Conservation (phyloP, 2,329 filamentous ascomycete genomes). For the Trichophyton schoenleinii region DNA sequence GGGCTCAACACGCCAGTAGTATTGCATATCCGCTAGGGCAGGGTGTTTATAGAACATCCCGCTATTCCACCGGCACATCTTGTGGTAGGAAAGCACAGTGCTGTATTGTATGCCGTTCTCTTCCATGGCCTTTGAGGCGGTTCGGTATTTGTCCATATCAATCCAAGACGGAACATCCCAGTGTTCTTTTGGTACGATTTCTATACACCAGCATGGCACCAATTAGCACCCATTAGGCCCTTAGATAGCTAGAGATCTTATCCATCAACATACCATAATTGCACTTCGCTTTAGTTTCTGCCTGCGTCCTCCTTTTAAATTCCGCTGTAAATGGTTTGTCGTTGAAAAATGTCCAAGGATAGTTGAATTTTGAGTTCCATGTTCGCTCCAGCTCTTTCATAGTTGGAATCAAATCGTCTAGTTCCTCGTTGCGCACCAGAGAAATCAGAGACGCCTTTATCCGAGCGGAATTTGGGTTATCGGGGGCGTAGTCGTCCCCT, state of each 20-base stretch:
- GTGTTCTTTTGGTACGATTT: conserved; percentile 85
- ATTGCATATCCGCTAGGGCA: conserved; percentile 66
- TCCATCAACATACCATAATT: conserved; percentile 52
- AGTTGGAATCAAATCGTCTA: conserved; percentile 68
- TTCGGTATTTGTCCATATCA: conserved; percentile 69
- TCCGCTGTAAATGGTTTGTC: conserved; percentile 86
- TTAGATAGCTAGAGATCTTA: not conserved
- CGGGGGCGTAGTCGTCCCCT: conserved; percentile 63
- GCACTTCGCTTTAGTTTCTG: conserved; percentile 76
- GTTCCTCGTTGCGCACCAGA: conserved; percentile 83
- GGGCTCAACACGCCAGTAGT: conserved; percentile 97
- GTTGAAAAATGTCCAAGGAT: conserved; percentile 99
- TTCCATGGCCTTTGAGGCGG: conserved; percentile 70
- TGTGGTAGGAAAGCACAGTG: conserved; percentile 78
- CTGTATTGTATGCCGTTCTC: conserved; percentile 86
- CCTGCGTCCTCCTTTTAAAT: conserved; percentile 72
- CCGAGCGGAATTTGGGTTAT: conserved; percentile 62
- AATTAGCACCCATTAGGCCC: conserved; percentile 18
- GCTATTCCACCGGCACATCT: conserved; percentile 99
- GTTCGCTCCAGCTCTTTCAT: conserved; percentile 88
- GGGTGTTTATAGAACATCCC: conserved; percentile 97
- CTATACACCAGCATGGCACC: conserved; percentile 33
- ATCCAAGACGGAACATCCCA: conserved; percentile 92
- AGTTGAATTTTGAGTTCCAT: conserved; percentile 99
- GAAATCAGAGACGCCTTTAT: conserved; percentile 89